Base-by-base conservation (phyloP, 768 basidiomycete genomes). In the Xanthoconium stramineum region DNA sequence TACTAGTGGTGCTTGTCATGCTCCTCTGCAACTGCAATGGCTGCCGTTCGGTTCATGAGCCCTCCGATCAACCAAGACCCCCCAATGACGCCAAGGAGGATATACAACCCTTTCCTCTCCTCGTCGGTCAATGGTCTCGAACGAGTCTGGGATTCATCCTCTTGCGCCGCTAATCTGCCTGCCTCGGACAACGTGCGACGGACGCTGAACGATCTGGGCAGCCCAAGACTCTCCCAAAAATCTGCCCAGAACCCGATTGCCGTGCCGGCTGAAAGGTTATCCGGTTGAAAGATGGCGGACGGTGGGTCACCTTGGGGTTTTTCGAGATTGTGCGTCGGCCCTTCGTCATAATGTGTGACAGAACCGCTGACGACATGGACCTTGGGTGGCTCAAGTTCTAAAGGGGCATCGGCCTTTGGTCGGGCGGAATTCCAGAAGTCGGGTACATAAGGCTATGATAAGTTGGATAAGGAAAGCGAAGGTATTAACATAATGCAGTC, bases 351-450 rank as follows among this genome's bases (percentile, higher is more conserved):
- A 59, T 80, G 80, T 9, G 79, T 79, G 20, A 70, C 69, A 2
- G 76, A 71, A 2, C 79, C 79, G 11, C 79, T 72, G 38, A 83
- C 75, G 47, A 82, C 76, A 38, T 81, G 68, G 53, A 86, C 69
- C 65, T 82, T 83, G 42, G 81, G 82, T 20, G 54, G 65, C 40
- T 52, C 66, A 1, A 60, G 60, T 33, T 71, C 60, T 9, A 61
- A 52, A 36, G 67, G 68, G 56, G 56, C 59, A 36, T 40, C 69
- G 40, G 43, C 70, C 63, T 61, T 77, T 69, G 43, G 72, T 59
- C 68, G 70, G n/a, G 77, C 75, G 1, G 83, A 80, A 39, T 78
- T 72, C 79, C 81, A 85, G 61, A 83, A 78, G 73, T 87, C 84
- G 35, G 79, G 80, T 1, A 78, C 65, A 65, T 79, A 80, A 11